Conservation (phyloP, 2,329 filamentous ascomycete genomes). For the Pseudonectria foliicola region DNA sequence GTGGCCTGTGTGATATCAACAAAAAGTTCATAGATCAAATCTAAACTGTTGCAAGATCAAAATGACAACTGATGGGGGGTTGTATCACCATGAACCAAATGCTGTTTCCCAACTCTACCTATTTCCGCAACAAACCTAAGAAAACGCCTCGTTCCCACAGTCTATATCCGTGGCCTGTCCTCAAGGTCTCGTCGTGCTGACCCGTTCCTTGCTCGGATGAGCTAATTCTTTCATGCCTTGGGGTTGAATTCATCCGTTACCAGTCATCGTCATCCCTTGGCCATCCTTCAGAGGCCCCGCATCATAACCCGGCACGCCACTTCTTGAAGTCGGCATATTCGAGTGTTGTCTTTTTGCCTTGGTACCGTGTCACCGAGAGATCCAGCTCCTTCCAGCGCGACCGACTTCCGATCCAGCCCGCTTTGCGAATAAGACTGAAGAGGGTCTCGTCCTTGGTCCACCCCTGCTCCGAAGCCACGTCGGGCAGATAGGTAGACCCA, state of each 20-base stretch:
- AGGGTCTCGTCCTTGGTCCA: constrained; percentile 93
- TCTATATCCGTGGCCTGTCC: too few relatives aligned
- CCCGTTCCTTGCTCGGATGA: too few relatives aligned
- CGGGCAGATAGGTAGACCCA: constrained; percentile 84
- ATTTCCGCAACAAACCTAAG: too few relatives aligned
- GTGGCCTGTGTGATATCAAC: constrained; percentile 8
- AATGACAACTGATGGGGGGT: constrained; percentile 4
- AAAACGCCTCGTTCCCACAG: too few relatives aligned
- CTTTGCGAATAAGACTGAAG: constrained; percentile 86
- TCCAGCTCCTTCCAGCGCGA: constrained; percentile 75
- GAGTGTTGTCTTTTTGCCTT: constrained; percentile 70
- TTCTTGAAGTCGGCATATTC: constrained; percentile 67
- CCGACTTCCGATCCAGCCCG: constrained; percentile 79
- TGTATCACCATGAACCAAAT: too few relatives aligned
- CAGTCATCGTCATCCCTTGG: too few relatives aligned
- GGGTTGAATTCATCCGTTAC: too few relatives aligned
- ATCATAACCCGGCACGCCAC: constrained; percentile 67
- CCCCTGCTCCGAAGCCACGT: constrained; percentile 85
- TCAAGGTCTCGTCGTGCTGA: too few relatives aligned
- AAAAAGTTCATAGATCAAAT: constrained; percentile 8
- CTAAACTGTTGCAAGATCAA: constrained; percentile 3
- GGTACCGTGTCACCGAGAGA: constrained; percentile 74
- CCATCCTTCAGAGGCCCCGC: too few relatives aligned
- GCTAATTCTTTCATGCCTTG: too few relatives aligned
- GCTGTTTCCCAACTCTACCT: constrained; percentile 10